Percentiles rank a stretch among this genome's conserved stretches.
Conservation (phyloP, 1,139 yeast species). For the Lizanozyma gosingica region DNA sequence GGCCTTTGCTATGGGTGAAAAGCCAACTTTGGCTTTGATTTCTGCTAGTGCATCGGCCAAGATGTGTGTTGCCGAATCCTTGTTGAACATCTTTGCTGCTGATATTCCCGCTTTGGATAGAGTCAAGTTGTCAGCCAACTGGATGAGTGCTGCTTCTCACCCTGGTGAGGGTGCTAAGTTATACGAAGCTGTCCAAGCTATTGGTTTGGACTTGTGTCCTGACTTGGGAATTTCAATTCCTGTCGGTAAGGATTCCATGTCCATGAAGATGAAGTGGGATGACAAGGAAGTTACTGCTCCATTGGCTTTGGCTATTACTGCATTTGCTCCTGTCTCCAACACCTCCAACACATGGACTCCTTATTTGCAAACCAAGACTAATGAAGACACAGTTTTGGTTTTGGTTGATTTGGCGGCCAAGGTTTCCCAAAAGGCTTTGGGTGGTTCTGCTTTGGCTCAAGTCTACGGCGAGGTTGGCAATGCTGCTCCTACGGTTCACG, state of each 20-base stretch:
- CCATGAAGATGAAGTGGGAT: constrained; percentile 99
- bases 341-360: constrained; percentile 97
- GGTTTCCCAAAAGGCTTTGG: constrained; percentile 49
- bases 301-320: constrained; percentile 82
- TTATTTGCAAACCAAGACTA: constrained; percentile 39
- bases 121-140: constrained; percentile 88
- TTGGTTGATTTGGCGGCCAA: constrained; percentile 71
- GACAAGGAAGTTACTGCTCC: constrained; percentile 92
- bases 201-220: constrained; percentile 92
- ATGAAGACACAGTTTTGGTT: constrained; percentile 55
- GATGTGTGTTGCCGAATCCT: constrained; percentile 92
- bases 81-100: constrained; percentile 84
- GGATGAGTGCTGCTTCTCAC: constrained; percentile 98
- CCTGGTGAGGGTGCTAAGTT: constrained; percentile 93
- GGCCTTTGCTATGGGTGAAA: constrained; percentile 96
- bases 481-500: constrained; percentile 76
- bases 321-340: constrained; percentile 80
- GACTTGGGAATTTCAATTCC: constrained; percentile 88
- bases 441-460: constrained; percentile 94
- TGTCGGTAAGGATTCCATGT: constrained; percentile 98
- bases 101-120: constrained; percentile 69
- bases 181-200: constrained; percentile 95
- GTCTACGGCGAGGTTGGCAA: constrained; percentile 84
- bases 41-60: constrained; percentile 95
- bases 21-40: constrained; percentile 83